Evolutionary conservation across 129 eudicot species (phyloP).

Genomic region (Saposhnikovia divaricata): DNA sequence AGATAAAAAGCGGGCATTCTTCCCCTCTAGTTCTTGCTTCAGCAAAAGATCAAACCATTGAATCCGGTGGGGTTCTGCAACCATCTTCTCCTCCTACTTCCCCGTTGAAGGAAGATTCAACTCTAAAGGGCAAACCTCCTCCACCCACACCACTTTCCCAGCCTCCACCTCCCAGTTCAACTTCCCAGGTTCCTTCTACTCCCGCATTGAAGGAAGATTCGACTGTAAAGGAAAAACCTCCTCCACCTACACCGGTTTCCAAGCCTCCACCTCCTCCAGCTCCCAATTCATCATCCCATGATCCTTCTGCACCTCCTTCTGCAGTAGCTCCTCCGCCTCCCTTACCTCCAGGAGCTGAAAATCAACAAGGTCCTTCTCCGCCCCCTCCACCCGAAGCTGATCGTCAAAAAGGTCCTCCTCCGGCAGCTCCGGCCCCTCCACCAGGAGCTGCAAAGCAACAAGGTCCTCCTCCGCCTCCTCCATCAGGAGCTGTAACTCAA

Average conservation of each 20-base stretch:
- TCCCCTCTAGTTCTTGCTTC: conserved; percentile 20
- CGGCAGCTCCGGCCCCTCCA: conserved; percentile 31
- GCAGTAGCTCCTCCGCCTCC: conserved; percentile 38
- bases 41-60: conserved; percentile 6
- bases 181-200: conserved; percentile 19
- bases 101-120: conserved; percentile 22
- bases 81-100: conserved; percentile 43
- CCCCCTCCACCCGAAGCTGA: conserved; percentile 14
- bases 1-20: background rate
- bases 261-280: conserved; percentile 32
- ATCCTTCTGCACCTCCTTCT: conserved; percentile 57
- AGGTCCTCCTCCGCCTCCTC: conserved; percentile 34
- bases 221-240: conserved; percentile 15
- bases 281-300: conserved; percentile 25
- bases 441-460: conserved; percentile 13
- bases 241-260: conserved; percentile 27
- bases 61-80: conserved; percentile 4
- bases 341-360: conserved; percentile 35
- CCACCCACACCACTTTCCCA: conserved; percentile 24
- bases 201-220: conserved; percentile 32
- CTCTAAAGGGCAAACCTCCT: conserved; percentile 21
- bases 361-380: conserved; percentile 31
- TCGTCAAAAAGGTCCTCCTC: conserved; percentile 21
- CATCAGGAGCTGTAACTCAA: conserved; percentile 25
- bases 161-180: conserved; percentile 21